A percentile compares a stretch with the other conserved stretches of the same genome.
phyloP scores from a whole-genome alignment of 2,329 filamentous ascomycete genomes.

The Fusarium continuum region DNA sequence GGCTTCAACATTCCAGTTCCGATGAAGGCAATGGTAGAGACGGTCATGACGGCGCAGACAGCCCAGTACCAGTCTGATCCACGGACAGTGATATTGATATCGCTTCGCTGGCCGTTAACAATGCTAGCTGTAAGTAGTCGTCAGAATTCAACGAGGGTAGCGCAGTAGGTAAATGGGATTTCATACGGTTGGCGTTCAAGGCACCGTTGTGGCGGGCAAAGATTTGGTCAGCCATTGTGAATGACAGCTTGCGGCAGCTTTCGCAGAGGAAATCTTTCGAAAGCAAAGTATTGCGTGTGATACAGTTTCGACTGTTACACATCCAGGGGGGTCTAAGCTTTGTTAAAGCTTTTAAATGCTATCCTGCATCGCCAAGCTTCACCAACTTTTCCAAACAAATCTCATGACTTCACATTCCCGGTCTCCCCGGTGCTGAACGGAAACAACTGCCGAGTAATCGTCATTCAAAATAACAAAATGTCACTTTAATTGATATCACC shows the following conservation, averaged over 20 bases:
- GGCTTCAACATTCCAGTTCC: conserved; percentile 62
- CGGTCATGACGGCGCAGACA: conserved; percentile 67
- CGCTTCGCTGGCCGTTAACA: conserved; percentile 41
- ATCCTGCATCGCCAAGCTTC: background rate
- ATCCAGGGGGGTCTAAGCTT: background rate
- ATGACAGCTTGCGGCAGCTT: fast-evolving
- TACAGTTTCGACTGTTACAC: too few species aligned
- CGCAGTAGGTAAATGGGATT: too few species aligned
- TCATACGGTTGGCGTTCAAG: conserved; percentile 15
- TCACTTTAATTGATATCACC: background rate
- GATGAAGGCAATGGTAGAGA: conserved; percentile 62
- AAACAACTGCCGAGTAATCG: conserved; percentile 16
- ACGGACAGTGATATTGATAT: conserved; percentile 66
- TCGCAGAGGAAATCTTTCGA: too few species aligned
- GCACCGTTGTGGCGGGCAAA: conserved; percentile 8
- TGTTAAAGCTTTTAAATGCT: background rate
- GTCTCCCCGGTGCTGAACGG: background rate
- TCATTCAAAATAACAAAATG: background rate
- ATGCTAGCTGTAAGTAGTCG: background rate
- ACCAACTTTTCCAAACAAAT: background rate
- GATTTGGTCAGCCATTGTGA: conserved; percentile 6
- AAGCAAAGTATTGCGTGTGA: too few species aligned
- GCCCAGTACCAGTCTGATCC: conserved; percentile 72
- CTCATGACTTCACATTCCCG: conserved; percentile 16
- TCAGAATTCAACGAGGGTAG: fast-evolving